phyloP scores from a whole-genome alignment of 2,329 filamentous ascomycete genomes.

The Diaporthe sp. region DNA sequence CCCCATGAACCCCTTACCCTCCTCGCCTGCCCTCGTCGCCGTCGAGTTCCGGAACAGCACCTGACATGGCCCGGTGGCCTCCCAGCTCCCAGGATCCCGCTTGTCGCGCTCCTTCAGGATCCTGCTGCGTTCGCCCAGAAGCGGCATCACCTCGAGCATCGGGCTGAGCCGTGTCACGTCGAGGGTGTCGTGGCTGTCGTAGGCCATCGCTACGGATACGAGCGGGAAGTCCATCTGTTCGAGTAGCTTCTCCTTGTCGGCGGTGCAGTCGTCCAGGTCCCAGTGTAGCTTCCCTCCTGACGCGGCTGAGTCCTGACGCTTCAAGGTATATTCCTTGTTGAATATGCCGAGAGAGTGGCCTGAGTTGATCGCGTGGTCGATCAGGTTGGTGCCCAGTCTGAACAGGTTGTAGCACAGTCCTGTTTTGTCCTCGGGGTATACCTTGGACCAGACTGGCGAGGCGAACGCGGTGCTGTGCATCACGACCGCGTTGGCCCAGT shows the following conservation, averaged over 20 bases:
- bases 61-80: constrained; percentile 46
- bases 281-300: constrained; percentile 47
- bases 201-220: constrained; percentile 48
- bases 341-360: constrained; percentile 45
- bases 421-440: constrained; percentile 42
- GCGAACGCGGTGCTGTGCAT: constrained; percentile 46
- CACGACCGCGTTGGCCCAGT: constrained; percentile 46
- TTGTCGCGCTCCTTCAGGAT: constrained; percentile 39
- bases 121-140: not conserved
- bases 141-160: not conserved
- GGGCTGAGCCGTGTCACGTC: constrained; percentile 37
- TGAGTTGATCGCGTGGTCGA: constrained; percentile 41
- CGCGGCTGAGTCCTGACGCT: constrained; percentile 42
- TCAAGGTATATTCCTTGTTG: constrained; percentile 45
- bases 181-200: constrained; percentile 43
- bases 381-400: constrained; percentile 34
- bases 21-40: constrained; percentile 45
- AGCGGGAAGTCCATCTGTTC: constrained; percentile 51
- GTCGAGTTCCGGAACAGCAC: constrained; percentile 46
- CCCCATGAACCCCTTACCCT: constrained; percentile 47
- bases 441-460: constrained; percentile 43
- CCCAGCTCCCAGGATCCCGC: constrained; percentile 46
- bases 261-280: constrained; percentile 39
- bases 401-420: constrained; percentile 39
- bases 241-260: constrained; percentile 42